These are phyloP conservation scores for Prinsepia uniflora DNA, from an alignment of 306 rosid species.

Conservation along the genomic window DNA sequence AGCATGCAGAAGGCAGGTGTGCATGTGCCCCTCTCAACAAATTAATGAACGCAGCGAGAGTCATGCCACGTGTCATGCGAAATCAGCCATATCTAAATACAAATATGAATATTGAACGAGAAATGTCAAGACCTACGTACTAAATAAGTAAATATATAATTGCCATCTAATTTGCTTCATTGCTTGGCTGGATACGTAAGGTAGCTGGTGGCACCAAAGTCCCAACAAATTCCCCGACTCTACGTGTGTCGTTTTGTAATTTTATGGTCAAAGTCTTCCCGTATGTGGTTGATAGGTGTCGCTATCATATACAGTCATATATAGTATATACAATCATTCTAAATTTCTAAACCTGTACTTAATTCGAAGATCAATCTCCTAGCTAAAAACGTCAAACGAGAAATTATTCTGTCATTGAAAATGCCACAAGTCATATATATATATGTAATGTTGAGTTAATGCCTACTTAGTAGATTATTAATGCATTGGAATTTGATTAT, in stretches of 20 bases:
- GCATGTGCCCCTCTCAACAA: background rate
- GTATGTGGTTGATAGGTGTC: background rate
- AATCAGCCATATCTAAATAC: background rate
- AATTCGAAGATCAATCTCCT: no score
- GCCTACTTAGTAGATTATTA: no score
- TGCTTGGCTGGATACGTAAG: background rate
- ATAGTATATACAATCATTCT: no score
- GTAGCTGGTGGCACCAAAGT: background rate
- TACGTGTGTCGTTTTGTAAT: constrained; percentile 21
- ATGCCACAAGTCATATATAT: no score
- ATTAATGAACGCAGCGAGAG: constrained; percentile 3
- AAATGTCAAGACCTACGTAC: constrained; percentile 19
- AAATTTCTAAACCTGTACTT: background rate
- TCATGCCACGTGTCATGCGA: constrained; percentile 25
- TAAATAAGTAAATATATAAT: no score
- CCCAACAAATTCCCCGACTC: constrained; percentile 16
- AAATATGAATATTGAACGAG: background rate
- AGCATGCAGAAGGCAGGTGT: no score
- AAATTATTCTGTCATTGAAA: no score
- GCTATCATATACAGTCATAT: background rate
- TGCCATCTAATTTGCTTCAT: background rate
- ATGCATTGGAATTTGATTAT: no score
- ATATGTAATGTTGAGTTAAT: no score
- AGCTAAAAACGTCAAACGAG: background rate
- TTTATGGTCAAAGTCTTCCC: background rate